phyloP scores from a whole-genome alignment of 352 stramenopile species.

The Pythium brassicae region DNA sequence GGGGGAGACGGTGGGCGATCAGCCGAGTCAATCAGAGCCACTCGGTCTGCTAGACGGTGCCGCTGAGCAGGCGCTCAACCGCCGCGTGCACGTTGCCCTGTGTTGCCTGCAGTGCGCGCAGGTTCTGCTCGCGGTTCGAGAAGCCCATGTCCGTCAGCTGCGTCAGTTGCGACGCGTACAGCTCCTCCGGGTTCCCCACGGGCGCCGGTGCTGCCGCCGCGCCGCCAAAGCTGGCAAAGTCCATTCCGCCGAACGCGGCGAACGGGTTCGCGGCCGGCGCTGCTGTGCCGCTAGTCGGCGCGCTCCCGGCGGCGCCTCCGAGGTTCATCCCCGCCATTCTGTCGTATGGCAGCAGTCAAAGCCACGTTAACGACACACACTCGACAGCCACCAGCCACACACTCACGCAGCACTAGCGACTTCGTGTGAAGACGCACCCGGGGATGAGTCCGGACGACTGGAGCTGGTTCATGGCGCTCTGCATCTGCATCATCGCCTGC shows the following conservation, averaged over 20 bases:
- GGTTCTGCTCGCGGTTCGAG: constrained; percentile 83
- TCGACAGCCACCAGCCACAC: not conserved
- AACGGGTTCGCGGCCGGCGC: constrained; percentile 42
- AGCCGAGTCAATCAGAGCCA: no score
- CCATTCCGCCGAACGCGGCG: constrained; percentile 30
- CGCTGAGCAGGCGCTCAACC: constrained; percentile 85
- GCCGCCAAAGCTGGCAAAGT: constrained; percentile 17
- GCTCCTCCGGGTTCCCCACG: constrained; percentile 69
- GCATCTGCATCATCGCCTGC: constrained; percentile 90
- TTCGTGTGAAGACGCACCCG: constrained; percentile 31
- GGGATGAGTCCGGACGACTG: constrained; percentile 60
- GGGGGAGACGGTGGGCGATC: no score
- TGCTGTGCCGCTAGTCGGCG: constrained; percentile 9
- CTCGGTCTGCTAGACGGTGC: constrained; percentile 38
- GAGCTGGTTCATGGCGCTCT: constrained; percentile 84
- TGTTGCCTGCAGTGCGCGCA: constrained; percentile 82
- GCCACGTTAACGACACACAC: not conserved
- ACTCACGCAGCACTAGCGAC: no score
- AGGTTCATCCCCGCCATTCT: constrained; percentile 58
- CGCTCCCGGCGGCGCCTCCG: constrained; percentile 11
- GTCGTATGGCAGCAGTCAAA: constrained; percentile 1
- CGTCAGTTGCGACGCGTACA: constrained; percentile 84
- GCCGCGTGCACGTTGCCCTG: constrained; percentile 88
- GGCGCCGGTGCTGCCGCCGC: constrained; percentile 20
- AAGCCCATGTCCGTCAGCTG: constrained; percentile 92